Evolutionary conservation across 768 basidiomycete genomes (phyloP).

Genomic region (Mycena crocata): DNA sequence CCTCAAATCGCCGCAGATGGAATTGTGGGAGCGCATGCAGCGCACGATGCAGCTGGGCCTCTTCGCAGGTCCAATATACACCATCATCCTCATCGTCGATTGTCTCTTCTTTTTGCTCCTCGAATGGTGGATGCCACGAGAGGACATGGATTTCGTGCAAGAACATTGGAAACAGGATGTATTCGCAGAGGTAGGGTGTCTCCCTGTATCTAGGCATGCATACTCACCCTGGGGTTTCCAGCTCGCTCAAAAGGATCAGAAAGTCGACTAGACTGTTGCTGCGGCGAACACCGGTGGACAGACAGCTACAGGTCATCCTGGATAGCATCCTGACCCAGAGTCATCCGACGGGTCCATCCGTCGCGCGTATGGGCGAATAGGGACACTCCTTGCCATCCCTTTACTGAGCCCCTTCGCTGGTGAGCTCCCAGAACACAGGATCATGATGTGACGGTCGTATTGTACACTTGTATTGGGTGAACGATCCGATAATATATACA

Average conservation of each 20-base stretch:
- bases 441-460: not conserved
- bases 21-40: constrained; percentile 81
- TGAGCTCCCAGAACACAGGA: not conserved
- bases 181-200: constrained; percentile 49
- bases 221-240: not conserved
- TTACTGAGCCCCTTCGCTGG: no score
- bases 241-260: not conserved
- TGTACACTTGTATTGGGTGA: constrained; percentile 22
- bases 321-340: no score
- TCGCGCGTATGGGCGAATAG: no score
- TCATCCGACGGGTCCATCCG: no score
- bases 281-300: no score
- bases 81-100: constrained; percentile 88
- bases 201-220: no score
- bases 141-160: constrained; percentile 80
- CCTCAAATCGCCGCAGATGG: constrained; percentile 67
- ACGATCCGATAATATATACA: constrained; percentile 28
- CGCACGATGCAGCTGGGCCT: constrained; percentile 84
- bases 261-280: not conserved
- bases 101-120: constrained; percentile 88
- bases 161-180: constrained; percentile 66
- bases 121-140: constrained; percentile 86
- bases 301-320: no score
- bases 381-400: no score
- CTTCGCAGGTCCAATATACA: constrained; percentile 88